phyloP scores from a whole-genome alignment of 2,329 filamentous ascomycete species.

The Metarhizium rileyi region DNA sequence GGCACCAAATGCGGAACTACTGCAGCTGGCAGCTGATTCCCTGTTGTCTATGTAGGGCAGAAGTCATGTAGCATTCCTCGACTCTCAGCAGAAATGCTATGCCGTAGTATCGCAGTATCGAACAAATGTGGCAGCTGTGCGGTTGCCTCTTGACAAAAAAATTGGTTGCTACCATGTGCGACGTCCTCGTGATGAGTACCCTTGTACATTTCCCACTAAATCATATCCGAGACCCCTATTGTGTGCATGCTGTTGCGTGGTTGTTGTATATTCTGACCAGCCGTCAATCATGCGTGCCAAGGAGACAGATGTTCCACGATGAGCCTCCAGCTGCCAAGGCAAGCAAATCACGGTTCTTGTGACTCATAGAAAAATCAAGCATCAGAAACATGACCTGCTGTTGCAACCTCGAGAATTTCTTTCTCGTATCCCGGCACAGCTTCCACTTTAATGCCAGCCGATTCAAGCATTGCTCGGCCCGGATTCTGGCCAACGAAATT shows the following conservation, averaged over 20 bases:
- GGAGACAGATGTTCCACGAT: not conserved
- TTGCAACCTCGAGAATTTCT: conserved; percentile 74
- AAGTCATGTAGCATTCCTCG: not conserved
- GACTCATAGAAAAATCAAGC: conserved; percentile 6
- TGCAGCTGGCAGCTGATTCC: not conserved
- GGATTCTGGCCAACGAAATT: conserved; percentile 81
- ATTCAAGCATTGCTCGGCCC: conserved; percentile 59
- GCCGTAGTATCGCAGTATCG: not conserved
- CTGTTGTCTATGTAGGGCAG: not conserved
- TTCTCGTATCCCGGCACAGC: conserved; percentile 67
- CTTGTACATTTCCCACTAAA: not conserved
- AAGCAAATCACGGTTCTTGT: not conserved
- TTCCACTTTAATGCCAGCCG: conserved; percentile 63
- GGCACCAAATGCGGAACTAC: not conserved
- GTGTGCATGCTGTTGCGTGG: not conserved
- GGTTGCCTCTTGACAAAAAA: not conserved
- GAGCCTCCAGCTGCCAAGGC: not conserved
- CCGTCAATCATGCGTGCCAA: not conserved
- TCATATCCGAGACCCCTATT: not conserved
- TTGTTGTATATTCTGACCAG: not conserved
- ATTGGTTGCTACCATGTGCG: not conserved
- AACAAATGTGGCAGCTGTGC: not conserved
- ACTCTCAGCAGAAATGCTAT: not conserved
- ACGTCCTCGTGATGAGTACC: not conserved
- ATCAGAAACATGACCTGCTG: conserved; percentile 56